Base-by-base conservation (phyloP, 306 rosid species). In the Lupinus albus region DNA sequence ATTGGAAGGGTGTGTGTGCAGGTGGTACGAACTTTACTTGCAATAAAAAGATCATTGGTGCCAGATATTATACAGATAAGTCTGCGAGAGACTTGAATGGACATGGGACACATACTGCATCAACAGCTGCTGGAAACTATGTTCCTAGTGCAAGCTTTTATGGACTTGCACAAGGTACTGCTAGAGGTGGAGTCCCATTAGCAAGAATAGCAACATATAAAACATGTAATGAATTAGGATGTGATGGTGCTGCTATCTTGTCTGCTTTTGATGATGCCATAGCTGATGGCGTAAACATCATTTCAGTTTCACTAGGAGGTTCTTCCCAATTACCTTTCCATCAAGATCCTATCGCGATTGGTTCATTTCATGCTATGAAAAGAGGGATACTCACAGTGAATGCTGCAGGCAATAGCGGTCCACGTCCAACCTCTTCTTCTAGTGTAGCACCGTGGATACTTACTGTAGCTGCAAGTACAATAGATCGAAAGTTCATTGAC, bases 401-500 rank as follows among this genome's bases (percentile, higher is more conserved):
- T 3, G 8, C 80, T 7, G 85, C 83, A 0, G 87, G 87, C 2
- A 85, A 85, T 30, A 0, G 0, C 4, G 87, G 90, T 2, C 83
- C 78, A 1, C 0, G 0, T 0, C 39, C 8, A 35, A 6, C 33
- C 36, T 16, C 1, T 77, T 0, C 25, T 62, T 0, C 11, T 15
- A 77, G 81, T 39, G 20, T 76, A 11, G 83, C 84, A n/a, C 87
- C 87, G 0, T 85, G 85, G 87, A 2, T 82, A 5, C 39, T 85
- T 9, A 6, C 73, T 4, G 84, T 77, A 1, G 85, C 76, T 39
- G 85, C 90, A 20, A 82, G 87, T 13, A 75, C 46, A 44, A 84
- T 76, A 14, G 41, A 36, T 4, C 6, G 41, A 36, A 9, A 7
- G 8, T 36, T 36, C 10, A 36, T 36, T 36, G 41, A 36, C 41